Evolutionary conservation across 2,329 filamentous ascomycete genomes (phyloP).

Genomic region (Aspergillus hiratsukae): DNA sequence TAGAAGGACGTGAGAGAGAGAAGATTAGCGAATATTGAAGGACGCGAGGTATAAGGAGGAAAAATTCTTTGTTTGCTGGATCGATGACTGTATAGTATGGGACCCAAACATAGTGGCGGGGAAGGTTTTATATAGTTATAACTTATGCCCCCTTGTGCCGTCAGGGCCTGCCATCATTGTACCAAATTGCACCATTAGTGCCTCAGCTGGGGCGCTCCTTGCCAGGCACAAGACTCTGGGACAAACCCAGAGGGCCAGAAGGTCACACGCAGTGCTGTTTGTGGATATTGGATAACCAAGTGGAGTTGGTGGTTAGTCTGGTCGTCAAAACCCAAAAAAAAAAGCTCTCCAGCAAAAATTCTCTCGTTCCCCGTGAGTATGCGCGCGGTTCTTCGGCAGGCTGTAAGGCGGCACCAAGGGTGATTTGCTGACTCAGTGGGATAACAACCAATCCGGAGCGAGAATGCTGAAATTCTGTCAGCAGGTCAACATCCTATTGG

Average conservation of each 20-base stretch:
- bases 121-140: constrained; percentile 18
- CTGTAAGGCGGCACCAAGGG: not conserved
- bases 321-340: not conserved
- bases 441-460: not conserved
- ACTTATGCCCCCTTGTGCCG: constrained; percentile 7
- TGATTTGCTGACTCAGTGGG: not conserved
- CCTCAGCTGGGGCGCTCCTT: not conserved
- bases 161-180: constrained; percentile 13
- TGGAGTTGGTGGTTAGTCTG: not conserved
- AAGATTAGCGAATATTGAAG: not conserved
- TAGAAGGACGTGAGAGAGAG: not conserved
- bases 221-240: constrained; percentile 10
- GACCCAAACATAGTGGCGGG: constrained; percentile 16
- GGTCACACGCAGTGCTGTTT: constrained; percentile 14
- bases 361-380: not conserved
- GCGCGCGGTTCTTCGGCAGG: not conserved
- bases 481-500: constrained; percentile 6
- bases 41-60: not conserved
- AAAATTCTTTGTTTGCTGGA: not conserved
- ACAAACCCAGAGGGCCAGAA: constrained; percentile 1
- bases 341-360: not conserved
- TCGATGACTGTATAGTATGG: constrained; percentile 1
- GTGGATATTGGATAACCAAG: not conserved
- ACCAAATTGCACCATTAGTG: constrained; percentile 4
- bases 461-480: not conserved